A percentile compares a stretch with the other conserved stretches of the same genome.
Conservation (phyloP, 1,284 basidiomycete genomes). For the Tetrapyrgos nigripes region DNA sequence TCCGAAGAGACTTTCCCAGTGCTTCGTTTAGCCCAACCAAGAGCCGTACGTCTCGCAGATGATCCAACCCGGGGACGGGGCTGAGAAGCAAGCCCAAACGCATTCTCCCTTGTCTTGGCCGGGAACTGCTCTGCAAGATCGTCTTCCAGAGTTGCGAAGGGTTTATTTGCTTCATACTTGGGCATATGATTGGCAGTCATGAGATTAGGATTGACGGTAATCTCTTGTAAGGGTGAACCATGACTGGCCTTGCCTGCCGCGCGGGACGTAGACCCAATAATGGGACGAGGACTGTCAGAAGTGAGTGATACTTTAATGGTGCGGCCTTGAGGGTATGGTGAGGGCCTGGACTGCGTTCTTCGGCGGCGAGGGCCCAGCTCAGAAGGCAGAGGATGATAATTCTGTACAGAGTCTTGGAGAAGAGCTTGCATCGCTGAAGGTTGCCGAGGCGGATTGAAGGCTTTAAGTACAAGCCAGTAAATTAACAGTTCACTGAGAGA, state of each 20-base stretch:
- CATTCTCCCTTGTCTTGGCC: constrained; percentile 27
- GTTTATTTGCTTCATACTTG: constrained; percentile 42
- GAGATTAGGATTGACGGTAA: constrained; percentile 47
- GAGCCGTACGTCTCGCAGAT: constrained; percentile 56
- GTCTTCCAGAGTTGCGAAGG: constrained; percentile 45
- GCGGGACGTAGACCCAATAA: constrained; percentile 22
- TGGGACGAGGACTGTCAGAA: constrained; percentile 43
- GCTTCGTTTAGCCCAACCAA: constrained; percentile 69
- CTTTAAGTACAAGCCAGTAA: constrained; percentile 41
- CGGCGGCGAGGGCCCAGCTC: constrained; percentile 65
- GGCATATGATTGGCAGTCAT: constrained; percentile 39
- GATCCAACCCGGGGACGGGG: constrained; percentile 60
- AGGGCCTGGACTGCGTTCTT: constrained; percentile 70
- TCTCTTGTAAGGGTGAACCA: constrained; percentile 1
- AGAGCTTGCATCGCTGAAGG: constrained; percentile 75
- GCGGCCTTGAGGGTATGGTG: constrained; percentile 68
- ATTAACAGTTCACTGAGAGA: constrained; percentile 4
- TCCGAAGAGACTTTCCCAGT: constrained; percentile 46
- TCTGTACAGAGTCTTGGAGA: constrained; percentile 74
- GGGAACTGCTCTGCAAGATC: constrained; percentile 17
- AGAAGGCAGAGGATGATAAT: constrained; percentile 70
- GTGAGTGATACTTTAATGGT: constrained; percentile 49
- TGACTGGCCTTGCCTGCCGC: constrained; percentile 34
- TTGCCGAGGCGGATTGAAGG: constrained; percentile 72
- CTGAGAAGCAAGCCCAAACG: constrained; percentile 42